Base-by-base conservation (phyloP, 768 basidiomycete genomes). In the Lactarius sp. region DNA sequence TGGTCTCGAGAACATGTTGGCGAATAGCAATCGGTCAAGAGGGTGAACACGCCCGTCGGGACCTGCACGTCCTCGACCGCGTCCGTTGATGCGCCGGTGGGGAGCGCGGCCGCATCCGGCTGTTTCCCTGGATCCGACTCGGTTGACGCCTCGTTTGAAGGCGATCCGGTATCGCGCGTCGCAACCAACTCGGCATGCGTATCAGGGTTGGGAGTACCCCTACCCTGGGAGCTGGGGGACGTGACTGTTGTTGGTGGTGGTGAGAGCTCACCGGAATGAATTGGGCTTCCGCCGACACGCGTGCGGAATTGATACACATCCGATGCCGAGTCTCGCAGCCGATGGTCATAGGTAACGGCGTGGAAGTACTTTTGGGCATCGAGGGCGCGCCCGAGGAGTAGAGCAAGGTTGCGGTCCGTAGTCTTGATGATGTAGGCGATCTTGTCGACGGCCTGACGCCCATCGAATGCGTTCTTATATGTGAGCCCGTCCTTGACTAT, bases 361-460 rank as follows among this genome's bases (percentile, higher is more conserved):
- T 99, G 97, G 73, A 99, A 98, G 77, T 94, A 98, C 77, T 98
- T 98, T 74, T 98, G 97, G 9, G 95, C 90, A 71, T 98, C 97
- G 58, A 99, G 79, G 3, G 97, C 94, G 47, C 97, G 84, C 6
- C 97, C 97, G n/a, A 98, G 82, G 2, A 99, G 80, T 51, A 98
- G 77, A 12, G 97, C 97, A 33, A 99, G 82, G 75, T 97, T 98
- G 14, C 97, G 83, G 76, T 99, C 97, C 6, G 94, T 93, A 3
- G 97, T 98, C 77, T 95, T 95, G 82, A 98, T 97, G 72, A 99
- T 96, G 72, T 97, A 94, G 14, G 94, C 89, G 68, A 99, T 92
- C 77, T 94, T 92, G 75, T 95, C 93, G 44, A 99, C 96, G 1
- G 97, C 97, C 70, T 96, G 94, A 31, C 95, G 87, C 4, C 97